Conservation (phyloP, 371 early-diverging fungal genomes). For the Rhizopus delemar region DNA sequence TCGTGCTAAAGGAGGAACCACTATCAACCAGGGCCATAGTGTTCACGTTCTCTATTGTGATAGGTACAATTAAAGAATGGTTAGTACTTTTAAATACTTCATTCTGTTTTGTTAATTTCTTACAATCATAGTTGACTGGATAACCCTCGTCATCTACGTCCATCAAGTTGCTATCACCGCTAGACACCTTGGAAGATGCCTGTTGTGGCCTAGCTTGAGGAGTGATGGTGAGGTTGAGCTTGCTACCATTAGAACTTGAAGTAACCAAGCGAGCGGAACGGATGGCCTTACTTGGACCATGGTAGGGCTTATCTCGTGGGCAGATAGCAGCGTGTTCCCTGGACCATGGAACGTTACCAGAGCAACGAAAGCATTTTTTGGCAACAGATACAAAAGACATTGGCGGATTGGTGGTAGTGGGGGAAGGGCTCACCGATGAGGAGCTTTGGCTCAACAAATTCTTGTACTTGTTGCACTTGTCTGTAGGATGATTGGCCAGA, state of each 20-base stretch:
- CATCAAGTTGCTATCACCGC: not conserved
- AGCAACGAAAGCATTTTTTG: no score
- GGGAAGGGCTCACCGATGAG: no score
- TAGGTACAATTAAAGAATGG: slow-evolving; percentile 2
- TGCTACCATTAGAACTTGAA: no score
- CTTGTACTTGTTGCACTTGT: not conserved
- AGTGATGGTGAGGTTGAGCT: no score
- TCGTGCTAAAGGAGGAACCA: slow-evolving; percentile 6
- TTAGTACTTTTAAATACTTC: not conserved
- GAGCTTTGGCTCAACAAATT: no score
- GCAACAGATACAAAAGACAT: no score
- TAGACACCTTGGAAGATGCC: not conserved
- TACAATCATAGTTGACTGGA: slow-evolving; percentile 1
- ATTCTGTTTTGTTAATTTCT: slow-evolving; percentile 3
- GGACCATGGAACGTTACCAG: no score
- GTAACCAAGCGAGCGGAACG: no score
- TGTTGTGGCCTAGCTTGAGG: not conserved
- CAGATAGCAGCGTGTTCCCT: no score
- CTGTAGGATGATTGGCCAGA: not conserved
- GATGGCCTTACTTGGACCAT: no score
- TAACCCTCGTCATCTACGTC: not conserved
- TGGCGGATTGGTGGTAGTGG: no score
- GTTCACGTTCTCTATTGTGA: slow-evolving; percentile 5
- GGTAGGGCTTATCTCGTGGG: no score
- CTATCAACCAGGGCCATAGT: slow-evolving; percentile 10